Evolutionary conservation across 2,329 filamentous ascomycete species (phyloP).

Genomic region (Passalora sequoiae): DNA sequence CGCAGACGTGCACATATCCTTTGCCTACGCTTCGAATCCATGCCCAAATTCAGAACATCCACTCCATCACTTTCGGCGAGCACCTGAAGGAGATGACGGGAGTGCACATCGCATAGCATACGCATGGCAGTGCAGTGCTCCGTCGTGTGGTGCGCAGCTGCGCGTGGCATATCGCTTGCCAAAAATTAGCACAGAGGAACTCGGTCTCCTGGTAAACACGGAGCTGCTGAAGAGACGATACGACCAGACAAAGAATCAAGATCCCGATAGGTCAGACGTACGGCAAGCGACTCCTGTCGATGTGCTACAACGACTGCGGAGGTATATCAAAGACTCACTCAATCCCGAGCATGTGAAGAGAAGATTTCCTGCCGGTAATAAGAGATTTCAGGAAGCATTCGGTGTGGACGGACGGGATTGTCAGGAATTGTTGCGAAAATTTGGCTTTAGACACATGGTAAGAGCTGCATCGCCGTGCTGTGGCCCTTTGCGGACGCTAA

Average conservation of each 20-base stretch:
- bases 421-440: constrained; percentile 50
- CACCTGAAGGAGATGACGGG: constrained; percentile 13
- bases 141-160: constrained; percentile 51
- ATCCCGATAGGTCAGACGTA: constrained; percentile 52
- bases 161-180: constrained; percentile 51
- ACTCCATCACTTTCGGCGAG: constrained; percentile 55
- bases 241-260: constrained; percentile 46
- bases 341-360: constrained; percentile 47
- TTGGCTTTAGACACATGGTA: constrained; percentile 50
- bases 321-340: constrained; percentile 57
- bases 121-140: constrained; percentile 55
- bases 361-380: constrained; percentile 56
- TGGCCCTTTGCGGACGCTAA: too few relatives aligned
- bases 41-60: constrained; percentile 49
- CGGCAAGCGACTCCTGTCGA: constrained; percentile 49
- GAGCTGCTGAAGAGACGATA: constrained; percentile 50
- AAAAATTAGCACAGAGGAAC: constrained; percentile 45
- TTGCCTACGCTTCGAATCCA: constrained; percentile 35
- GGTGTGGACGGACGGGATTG: constrained; percentile 51
- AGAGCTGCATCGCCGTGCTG: too few relatives aligned
- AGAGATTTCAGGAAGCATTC: constrained; percentile 60
- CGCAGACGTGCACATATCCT: constrained; percentile 54
- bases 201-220: constrained; percentile 51
- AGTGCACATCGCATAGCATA: constrained; percentile 34
- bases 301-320: constrained; percentile 52